Evolutionary conservation across 108 stramenopile species (phyloP), one percentile per base, ranked within the genome.

Genomic region (Conticribra weissflogii): DNA sequence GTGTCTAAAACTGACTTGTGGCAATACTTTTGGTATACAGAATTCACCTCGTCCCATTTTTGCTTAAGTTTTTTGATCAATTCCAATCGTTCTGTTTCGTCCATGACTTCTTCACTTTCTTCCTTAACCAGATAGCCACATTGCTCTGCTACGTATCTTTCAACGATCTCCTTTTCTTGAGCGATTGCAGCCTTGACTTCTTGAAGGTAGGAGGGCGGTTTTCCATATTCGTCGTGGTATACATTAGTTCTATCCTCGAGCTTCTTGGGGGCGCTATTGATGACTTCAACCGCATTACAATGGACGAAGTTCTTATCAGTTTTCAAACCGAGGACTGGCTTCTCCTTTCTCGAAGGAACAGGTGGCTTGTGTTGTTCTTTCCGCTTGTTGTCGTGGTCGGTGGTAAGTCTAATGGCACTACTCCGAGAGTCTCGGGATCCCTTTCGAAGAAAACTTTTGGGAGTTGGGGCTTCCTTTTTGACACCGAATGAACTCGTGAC

Each of bases 41-140:
- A 50, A 36, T 95, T 95, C 47, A 91, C 89, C 0, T 61, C 72
- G 52, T 87, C 92, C 94, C 94, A 95, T 64, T 84, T 84, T 5
- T 71, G 55, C 76, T 95, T 95, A 44, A 95, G 77, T 45, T 59
- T 69, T 28, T 85, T 78, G 18, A 95, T 67, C 5, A 95, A 60
- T 2, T 81, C 72, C 46, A 29, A 36, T 29, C 90, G 78, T 51
- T 93, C 92, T 5, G 71, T 68, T 36, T 88, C 83, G 9, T 86
- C 81, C 73, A 95, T 80, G 16, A 66, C 68, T 45, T n/a, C n/a
- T n/a, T 85, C 79, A 36, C 27, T 33, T 9, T 83, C 82, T 30
- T 78, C 70, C 1, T 50, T 63, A 12, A 58, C 31, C 14, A 18
- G 41, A 30, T 31, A 52, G 17, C 83, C 89, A 67, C 76, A 85